A percentile compares a stretch with the other conserved stretches of the same genome.
Conservation (phyloP, 2,329 filamentous ascomycete species). For the Coniochaeta sp. region DNA sequence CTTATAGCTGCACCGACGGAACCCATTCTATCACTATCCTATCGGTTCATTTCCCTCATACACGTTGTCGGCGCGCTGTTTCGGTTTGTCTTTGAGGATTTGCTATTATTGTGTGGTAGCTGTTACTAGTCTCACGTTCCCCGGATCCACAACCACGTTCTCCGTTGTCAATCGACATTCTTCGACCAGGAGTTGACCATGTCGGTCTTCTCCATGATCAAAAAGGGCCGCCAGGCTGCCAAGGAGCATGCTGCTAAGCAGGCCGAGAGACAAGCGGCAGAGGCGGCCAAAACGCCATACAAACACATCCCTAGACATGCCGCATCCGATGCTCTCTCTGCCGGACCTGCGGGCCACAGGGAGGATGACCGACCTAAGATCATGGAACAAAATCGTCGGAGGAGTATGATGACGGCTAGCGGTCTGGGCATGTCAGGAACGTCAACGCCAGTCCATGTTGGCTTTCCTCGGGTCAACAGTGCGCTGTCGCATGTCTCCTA, state of each 20-base stretch:
- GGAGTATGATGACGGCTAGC: conserved; percentile 38
- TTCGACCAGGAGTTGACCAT: conserved; percentile 23
- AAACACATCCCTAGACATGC: conserved; percentile 56
- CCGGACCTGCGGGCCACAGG: conserved; percentile 44
- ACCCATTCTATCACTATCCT: background rate
- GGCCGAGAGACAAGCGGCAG: conserved; percentile 36
- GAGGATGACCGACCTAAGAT: conserved; percentile 38
- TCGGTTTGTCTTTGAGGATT: background rate
- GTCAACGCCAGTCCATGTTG: conserved; percentile 21
- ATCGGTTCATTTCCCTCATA: background rate
- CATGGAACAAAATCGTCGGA: conserved; percentile 40
- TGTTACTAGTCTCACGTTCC: background rate
- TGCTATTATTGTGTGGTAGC: background rate
- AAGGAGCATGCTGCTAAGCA: conserved; percentile 45
- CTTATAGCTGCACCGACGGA: background rate
- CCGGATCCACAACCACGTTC: background rate
- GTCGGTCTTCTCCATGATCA: conserved; percentile 50
- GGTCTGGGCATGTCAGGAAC: conserved; percentile 20
- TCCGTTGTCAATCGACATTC: background rate
- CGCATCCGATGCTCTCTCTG: conserved; percentile 47
- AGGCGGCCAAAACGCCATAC: conserved; percentile 38
- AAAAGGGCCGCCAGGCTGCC: conserved; percentile 43
- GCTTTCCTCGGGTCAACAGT: conserved; percentile 39
- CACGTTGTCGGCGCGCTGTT: too few species aligned
- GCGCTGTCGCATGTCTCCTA: conserved; percentile 39